Base-by-base conservation (phyloP, 441 rosid species). In the Metrosideros polymorpha region DNA sequence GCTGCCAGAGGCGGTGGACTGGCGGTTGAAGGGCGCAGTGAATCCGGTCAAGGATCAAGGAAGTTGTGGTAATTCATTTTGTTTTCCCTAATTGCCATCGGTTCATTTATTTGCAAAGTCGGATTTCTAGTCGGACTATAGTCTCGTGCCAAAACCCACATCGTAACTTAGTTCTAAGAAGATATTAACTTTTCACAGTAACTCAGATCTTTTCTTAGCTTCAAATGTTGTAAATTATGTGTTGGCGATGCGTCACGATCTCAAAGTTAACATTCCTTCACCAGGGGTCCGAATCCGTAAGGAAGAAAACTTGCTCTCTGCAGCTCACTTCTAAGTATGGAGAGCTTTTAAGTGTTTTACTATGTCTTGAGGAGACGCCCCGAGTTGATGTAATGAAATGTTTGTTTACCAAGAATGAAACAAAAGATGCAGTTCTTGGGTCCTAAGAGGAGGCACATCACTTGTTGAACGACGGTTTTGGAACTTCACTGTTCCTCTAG, bases 1-100 rank as follows among this genome's bases (percentile, higher is more conserved):
- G 88, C 2, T 87, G 50, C 88, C 88, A 4, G 47, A 82, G 52
- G 29, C 86, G 3, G 59, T 87, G 86, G 88, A 87, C 77, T 84
- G 86, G 88, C 35, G 86, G 79, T 8, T 47, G 49, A 84, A 7
- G 56, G 88, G 88, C 59, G 88, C 88, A 29, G 88, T 87, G 57
- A 84, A 87, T 57, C 59, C 84, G 39, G 82, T 87, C 61, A 87
- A 87, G 76, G 88, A 87, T 32, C 88, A 87, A 25, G 88, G 88
- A 14, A 42, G 19, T 17, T 87, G 86, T 29, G 88, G 88, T 84
- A 84, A 47, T 39, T 56, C 66, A 29, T 61, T 32, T 29, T 15
- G 54, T 49, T 2, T 49, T 42, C 6, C 59, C n/a, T 19, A 29
- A 18, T 54, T 6, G 66, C 35, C 63, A 84, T 50, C 25, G 53